Evolutionary conservation across 2,329 filamentous ascomycete species (phyloP), one percentile per base, ranked within the genome.

Genomic region (Epicoccum nigrum): DNA sequence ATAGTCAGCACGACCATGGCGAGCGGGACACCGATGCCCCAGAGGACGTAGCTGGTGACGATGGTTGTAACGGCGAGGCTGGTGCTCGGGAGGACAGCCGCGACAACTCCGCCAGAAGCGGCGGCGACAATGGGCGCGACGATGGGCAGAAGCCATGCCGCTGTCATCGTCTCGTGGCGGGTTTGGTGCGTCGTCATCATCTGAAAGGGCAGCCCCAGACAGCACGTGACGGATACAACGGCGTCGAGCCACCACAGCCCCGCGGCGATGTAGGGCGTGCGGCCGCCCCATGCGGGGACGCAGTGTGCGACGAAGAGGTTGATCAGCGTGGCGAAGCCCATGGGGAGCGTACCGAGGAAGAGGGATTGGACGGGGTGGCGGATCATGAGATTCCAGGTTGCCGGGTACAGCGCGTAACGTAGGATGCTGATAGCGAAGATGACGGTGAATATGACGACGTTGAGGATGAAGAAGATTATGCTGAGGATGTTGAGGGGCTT

Each of bases 321-420:
- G 56, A 89, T 79, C 42, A 89, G 83, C 2, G 86, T 89, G 0
- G 85, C 82, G 49, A 89, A 79, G 0, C 81, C 86, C 84, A 89
- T 88, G 1, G 86, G 86, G 11, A 87, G 77, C 0, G 84, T 86
- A 0, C 74, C 86, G 2, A 90, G 72, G 59, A 90, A 90, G 45
- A 90, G 76, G 2, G 82, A 85, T 64, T 90, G 85, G 0, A 80
- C 80, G 0, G 86, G 85, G 64, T 90, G 84, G 4, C 75, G 73
- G 17, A 90, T 77, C 86, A 90, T 88, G n/a, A 80, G 80, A 0
- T 49, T 64, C 81, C 86, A 90, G 9, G 88, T 84, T 48, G 81
- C 77, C 0, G 86, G 87, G 63, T 86, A 90, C 1, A 89, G 59
- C 0, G 74, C 74, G 62, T 89, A 90, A 6, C 87, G 79, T 2